Percentiles rank a stretch among this genome's conserved stretches.
These are phyloP conservation scores for Pilasporangium apinafurcum DNA, from an alignment of 352 stramenopile species.

Conservation along the genomic window DNA sequence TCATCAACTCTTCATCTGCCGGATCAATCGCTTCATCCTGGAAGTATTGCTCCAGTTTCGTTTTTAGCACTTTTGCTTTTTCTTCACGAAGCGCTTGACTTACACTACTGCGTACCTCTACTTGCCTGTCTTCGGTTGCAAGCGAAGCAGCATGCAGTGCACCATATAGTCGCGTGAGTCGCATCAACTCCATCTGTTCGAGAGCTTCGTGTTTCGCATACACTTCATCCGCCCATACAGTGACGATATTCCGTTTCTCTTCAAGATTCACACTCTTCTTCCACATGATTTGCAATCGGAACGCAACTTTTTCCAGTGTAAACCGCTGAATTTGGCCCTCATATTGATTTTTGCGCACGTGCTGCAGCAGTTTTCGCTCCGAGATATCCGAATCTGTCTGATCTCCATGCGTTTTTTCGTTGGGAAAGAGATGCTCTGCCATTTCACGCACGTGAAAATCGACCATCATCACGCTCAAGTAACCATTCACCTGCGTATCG, in stretches of 20 bases:
- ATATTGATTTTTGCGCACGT: slow-evolving; percentile 37
- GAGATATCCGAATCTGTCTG: slow-evolving; percentile 16
- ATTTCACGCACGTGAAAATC: slow-evolving; percentile 55
- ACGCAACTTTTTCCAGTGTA: slow-evolving; percentile 38
- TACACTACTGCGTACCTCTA: no score
- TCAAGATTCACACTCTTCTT: neutral
- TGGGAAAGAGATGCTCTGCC: slow-evolving; percentile 17
- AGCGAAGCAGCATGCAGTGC: slow-evolving; percentile 36
- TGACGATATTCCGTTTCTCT: slow-evolving; percentile 8
- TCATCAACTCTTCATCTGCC: slow-evolving; percentile 26
- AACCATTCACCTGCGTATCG: slow-evolving; percentile 50
- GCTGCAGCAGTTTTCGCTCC: slow-evolving; percentile 43
- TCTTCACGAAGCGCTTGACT: slow-evolving; percentile 7
- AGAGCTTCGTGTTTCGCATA: slow-evolving; percentile 55
- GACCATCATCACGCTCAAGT: slow-evolving; percentile 42
- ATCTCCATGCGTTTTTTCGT: slow-evolving; percentile 10
- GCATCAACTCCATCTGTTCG: slow-evolving; percentile 46
- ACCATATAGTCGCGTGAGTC: slow-evolving; percentile 48
- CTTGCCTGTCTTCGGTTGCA: neutral
- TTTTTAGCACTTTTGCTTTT: slow-evolving; percentile 32
- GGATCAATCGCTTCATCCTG: slow-evolving; percentile 26
- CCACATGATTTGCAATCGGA: slow-evolving; percentile 45
- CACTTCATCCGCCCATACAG: slow-evolving; percentile 31
- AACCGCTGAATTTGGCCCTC: slow-evolving; percentile 54
- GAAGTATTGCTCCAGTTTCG: slow-evolving; percentile 60